A percentile compares a stretch with the other conserved stretches of the same genome.
Evolutionary conservation across 164 flowering plant species (phyloP).

Genomic region (Sedum album): DNA sequence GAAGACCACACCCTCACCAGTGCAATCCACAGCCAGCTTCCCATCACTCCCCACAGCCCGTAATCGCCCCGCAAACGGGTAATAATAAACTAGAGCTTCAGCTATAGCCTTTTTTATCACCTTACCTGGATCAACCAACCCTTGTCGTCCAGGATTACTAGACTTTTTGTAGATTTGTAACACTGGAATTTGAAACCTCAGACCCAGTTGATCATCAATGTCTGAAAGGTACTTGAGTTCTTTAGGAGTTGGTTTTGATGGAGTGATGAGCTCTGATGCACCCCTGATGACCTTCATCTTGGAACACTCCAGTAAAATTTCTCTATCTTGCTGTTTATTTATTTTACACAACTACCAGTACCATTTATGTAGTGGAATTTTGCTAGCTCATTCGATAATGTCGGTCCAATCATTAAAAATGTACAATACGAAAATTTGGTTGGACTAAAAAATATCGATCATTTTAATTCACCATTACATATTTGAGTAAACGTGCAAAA

Average conservation of each 20-base stretch:
- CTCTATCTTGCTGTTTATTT: too few species aligned
- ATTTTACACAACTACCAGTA: too few species aligned
- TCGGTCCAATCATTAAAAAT: too few species aligned
- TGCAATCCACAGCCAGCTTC: conserved; percentile 32
- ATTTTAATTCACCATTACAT: background rate
- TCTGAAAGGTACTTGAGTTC: conserved; percentile 1
- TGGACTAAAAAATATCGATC: too few species aligned
- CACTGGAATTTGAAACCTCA: background rate
- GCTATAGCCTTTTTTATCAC: background rate
- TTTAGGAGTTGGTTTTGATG: background rate
- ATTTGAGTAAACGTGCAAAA: background rate
- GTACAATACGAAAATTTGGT: too few species aligned
- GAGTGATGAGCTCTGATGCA: background rate
- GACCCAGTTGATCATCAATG: background rate
- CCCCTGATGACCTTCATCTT: background rate
- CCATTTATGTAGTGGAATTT: too few species aligned
- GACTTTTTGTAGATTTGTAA: background rate
- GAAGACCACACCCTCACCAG: conserved; percentile 37
- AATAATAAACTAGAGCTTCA: conserved; percentile 21
- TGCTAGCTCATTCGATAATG: too few species aligned
- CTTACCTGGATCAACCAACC: conserved; percentile 5
- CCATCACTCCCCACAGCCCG: conserved; percentile 14
- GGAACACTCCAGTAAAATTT: too few species aligned
- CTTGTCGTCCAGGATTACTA: background rate
- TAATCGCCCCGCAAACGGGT: conserved; percentile 26